Evolutionary conservation across 257 asterid species (phyloP), one percentile per base, ranked within the genome.

Genomic region (Solanum raphanifolium): DNA sequence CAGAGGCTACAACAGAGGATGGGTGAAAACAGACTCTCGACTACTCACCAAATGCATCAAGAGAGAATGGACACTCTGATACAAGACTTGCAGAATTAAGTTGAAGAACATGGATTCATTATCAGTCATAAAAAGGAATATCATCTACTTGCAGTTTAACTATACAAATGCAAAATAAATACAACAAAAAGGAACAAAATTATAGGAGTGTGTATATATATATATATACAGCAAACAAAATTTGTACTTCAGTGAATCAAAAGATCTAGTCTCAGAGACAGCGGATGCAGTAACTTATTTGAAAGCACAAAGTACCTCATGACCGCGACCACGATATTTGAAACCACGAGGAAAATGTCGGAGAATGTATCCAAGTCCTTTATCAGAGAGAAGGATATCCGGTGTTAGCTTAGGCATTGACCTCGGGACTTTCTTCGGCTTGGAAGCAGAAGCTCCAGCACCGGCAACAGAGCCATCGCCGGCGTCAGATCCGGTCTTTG

Each of bases 251-350:
- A 20, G n/a, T 20, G 10, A 20, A 55, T 55, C 65, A 58, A 58
- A 58, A 69, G 3, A 69, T 29, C 73, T 69, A 69, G 23, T 69
- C 36, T 69, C 12, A 7, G 38, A 69, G 38, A 20, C 5, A 58
- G 36, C 38, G 76, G 6, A 69, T 29, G 9, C 34, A 66, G 32
- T 25, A 66, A 25, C 34, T 65, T 29, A 29, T 68, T 27, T 29
- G 38, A 69, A 52, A 31, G 7, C 60, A 29, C 84, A 83, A 87
- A 13, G 72, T 21, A 96, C 99, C 99, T 97, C 99, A 76, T 93
- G 94, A 36, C 98, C 98, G 29, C 95, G 96, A 90, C 99, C 98
- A 18, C 93, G 97, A 91, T 88, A 95, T 89, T 94, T 97, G 87
- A 95, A 90, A 73, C 95, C 96, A 15, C 93, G 92, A 39, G 98